phyloP scores from a whole-genome alignment of 2,329 filamentous ascomycete species.

The Penicillium sp. region DNA sequence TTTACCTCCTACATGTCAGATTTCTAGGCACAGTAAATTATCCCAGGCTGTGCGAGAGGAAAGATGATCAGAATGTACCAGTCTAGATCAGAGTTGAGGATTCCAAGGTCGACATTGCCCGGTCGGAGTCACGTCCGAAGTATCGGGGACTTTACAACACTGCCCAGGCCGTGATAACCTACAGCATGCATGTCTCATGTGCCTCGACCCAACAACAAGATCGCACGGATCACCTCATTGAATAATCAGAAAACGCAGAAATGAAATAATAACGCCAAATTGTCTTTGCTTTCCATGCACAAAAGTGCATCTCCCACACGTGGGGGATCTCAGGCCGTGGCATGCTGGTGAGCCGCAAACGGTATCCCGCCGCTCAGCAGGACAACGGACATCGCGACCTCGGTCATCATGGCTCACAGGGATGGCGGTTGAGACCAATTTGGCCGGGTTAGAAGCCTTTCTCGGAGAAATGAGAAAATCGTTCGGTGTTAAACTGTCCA shows the following conservation, averaged over 20 bases:
- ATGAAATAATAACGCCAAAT: neutral
- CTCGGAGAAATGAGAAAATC: too few relatives aligned
- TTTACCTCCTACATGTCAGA: neutral
- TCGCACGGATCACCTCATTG: too few relatives aligned
- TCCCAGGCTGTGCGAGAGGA: neutral
- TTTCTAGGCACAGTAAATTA: neutral
- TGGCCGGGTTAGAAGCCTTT: neutral
- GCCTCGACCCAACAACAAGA: neutral
- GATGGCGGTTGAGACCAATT: neutral
- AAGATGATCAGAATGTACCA: neutral
- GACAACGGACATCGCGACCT: neutral
- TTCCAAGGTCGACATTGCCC: neutral
- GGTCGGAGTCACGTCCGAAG: neutral
- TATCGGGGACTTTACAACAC: neutral
- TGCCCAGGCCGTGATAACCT: neutral
- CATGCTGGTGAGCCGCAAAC: slow-evolving; percentile 4
- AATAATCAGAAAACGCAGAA: neutral
- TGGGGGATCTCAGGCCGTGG: slow-evolving; percentile 2
- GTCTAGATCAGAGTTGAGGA: neutral
- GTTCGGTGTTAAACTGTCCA: neutral
- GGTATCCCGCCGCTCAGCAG: neutral
- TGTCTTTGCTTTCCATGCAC: neutral
- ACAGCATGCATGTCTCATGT: neutral
- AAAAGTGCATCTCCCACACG: neutral
- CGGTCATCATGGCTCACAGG: slow-evolving; percentile 3